Evolutionary conservation across 1,139 yeast species (phyloP), one percentile per base, ranked within the genome.

Genomic region (Pichia sp.): DNA sequence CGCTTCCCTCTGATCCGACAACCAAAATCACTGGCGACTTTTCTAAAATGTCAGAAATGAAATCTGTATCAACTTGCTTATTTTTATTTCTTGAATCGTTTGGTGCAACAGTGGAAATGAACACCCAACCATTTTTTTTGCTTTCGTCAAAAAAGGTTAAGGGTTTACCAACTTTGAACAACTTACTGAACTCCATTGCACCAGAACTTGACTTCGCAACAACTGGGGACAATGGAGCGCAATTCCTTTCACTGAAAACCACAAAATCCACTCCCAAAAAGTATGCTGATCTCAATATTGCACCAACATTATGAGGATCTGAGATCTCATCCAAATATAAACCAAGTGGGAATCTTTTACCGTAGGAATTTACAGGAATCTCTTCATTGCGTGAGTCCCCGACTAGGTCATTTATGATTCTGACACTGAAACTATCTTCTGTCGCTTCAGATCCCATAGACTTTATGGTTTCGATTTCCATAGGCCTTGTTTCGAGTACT

Each of bases 301-400:
- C 95, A 2, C 98, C 98, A 63, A 89, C 75, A 66, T 92, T 92
- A 67, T 89, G 96, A 0, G 97, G 95, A 67, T 92, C 97, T 5
- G 91, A 84, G 52, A 92, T 78, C 58, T 88, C 92, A 69, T 91
- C 97, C 46, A 91, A 71, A 63, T 79, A 89, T 3, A 91, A 63
- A 0, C 93, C 97, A 17, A 91, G 65, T 0, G 97, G 96, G 62
- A 73, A 75, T 42, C 69, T 70, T 48, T 71, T 43, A 29, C 56
- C 55, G 41, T 49, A 56, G 5, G 57, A 48, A 48, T 54, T 52
- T 20, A 48, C 31, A 27, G 16, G 33, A 6, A 16, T 17, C 36
- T 46, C 48, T 7, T 12, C 30, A 9, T 6, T 12, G 20, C 47
- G 50, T 14, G 42, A 31, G 10, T 17, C 10, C 20, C 42, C 47